Percentiles rank a stretch among this genome's conserved stretches.
Evolutionary conservation across 805 yeast species (phyloP).

Genomic region (Candida xyloterini): DNA sequence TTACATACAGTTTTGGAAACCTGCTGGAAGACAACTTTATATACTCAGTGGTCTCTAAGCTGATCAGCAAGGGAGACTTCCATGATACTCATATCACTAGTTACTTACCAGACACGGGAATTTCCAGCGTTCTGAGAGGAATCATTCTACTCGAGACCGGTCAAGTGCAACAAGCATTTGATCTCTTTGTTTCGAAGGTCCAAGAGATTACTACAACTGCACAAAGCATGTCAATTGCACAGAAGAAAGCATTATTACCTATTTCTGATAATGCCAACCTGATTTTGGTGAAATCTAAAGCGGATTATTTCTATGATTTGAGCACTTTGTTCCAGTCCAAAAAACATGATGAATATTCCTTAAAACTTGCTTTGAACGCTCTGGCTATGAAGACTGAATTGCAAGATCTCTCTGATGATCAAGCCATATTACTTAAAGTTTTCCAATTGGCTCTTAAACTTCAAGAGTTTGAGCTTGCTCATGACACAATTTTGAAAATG

Average conservation of each 20-base stretch:
- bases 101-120: conserved; percentile 26
- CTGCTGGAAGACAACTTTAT: conserved; percentile 22
- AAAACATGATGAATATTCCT: conserved; percentile 32
- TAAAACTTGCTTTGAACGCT: conserved; percentile 32
- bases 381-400: conserved; percentile 20
- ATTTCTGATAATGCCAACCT: conserved; percentile 19
- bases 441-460: conserved; percentile 32
- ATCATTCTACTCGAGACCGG: conserved; percentile 27
- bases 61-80: conserved; percentile 12
- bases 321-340: conserved; percentile 36
- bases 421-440: conserved; percentile 22
- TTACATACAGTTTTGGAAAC: conserved; percentile 15
- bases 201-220: conserved; percentile 28
- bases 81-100: conserved; percentile 16
- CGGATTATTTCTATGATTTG: conserved; percentile 38
- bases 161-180: conserved; percentile 25
- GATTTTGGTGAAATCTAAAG: conserved; percentile 31
- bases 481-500: conserved; percentile 29
- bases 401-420: conserved; percentile 22
- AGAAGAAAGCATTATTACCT: conserved; percentile 21
- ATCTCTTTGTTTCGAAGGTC: conserved; percentile 29
- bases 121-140: conserved; percentile 28
- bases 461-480: conserved; percentile 30
- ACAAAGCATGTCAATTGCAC: conserved; percentile 14
- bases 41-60: conserved; percentile 23